Conservation (phyloP, 441 rosid species). For the Omphalea diandra region DNA sequence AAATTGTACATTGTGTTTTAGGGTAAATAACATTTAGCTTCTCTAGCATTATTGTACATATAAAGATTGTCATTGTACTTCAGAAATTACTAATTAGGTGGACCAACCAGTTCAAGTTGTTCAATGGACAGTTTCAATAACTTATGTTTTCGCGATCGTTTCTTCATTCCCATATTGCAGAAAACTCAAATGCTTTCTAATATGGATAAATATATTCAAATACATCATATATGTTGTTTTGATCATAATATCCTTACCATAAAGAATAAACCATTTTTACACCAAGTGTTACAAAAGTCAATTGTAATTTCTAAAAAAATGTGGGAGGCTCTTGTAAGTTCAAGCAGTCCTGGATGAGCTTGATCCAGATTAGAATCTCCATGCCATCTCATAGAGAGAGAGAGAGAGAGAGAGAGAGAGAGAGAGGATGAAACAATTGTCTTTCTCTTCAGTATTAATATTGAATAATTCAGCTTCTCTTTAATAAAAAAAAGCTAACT, state of each 20-base stretch:
- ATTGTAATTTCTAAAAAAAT: neutral
- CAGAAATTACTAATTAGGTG: neutral
- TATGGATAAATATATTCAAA: neutral
- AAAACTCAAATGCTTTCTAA: neutral
- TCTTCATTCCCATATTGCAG: neutral
- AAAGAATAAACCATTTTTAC: neutral
- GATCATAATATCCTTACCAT: neutral
- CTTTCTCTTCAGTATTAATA: neutral
- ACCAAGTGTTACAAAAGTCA: neutral
- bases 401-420: no score
- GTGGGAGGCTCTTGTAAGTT: neutral
- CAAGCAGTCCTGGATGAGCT: slow-evolving; percentile 3
- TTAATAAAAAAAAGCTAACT: neutral
- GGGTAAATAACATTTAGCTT: neutral
- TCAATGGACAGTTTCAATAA: neutral
- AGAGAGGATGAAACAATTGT: neutral
- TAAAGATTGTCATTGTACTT: neutral
- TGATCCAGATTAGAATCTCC: neutral
- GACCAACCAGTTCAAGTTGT: neutral
- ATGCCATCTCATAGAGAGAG: neutral
- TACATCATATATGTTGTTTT: neutral
- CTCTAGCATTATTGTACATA: neutral
- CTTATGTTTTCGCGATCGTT: neutral
- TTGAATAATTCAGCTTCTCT: neutral
- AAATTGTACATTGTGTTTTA: neutral